Percentiles rank a stretch among this genome's conserved stretches.
Evolutionary conservation across 495 filamentous ascomycete genomes (phyloP).

Genomic region (Hamigera avellanea): DNA sequence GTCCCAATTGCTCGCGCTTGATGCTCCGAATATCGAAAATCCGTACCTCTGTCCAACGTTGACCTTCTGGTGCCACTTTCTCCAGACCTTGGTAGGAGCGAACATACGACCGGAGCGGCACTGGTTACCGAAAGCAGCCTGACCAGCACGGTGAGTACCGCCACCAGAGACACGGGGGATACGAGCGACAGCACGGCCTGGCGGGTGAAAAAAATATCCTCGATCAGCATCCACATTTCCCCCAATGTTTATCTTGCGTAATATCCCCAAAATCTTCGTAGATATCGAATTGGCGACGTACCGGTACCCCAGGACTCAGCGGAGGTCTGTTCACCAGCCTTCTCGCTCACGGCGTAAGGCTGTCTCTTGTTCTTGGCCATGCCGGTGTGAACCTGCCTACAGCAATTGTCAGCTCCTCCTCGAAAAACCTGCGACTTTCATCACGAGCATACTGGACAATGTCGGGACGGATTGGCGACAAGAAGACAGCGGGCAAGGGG

Average conservation of each 20-base stretch:
- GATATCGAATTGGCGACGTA: constrained; percentile 41
- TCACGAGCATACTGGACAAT: constrained; percentile 70
- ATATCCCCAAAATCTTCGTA: not conserved
- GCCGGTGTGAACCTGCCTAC: constrained; percentile 81
- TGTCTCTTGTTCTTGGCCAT: constrained; percentile 99
- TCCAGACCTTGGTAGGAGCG: constrained; percentile 98
- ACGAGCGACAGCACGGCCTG: constrained; percentile 98
- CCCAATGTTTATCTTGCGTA: constrained; percentile 4
- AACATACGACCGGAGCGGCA: constrained; percentile 99
- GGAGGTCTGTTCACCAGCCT: constrained; percentile 98
- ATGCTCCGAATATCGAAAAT: not conserved
- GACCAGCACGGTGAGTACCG: constrained; percentile 99
- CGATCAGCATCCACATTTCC: constrained; percentile 12
- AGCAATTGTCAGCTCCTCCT: constrained; percentile 22
- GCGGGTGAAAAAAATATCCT: constrained; percentile 4
- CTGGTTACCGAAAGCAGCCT: constrained; percentile 99
- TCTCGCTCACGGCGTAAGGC: constrained; percentile 99
- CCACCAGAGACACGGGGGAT: constrained; percentile 99
- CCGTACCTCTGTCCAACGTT: constrained; percentile 89
- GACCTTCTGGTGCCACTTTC: constrained; percentile 99
- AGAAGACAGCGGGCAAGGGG: constrained; percentile 90
- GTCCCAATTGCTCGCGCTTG: constrained; percentile 4
- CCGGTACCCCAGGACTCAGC: constrained; percentile 99
- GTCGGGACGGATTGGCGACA: constrained; percentile 91
- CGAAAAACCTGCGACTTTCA: not conserved